phyloP scores from a whole-genome alignment of 768 basidiomycete species.

The Boletellus emodensis region DNA sequence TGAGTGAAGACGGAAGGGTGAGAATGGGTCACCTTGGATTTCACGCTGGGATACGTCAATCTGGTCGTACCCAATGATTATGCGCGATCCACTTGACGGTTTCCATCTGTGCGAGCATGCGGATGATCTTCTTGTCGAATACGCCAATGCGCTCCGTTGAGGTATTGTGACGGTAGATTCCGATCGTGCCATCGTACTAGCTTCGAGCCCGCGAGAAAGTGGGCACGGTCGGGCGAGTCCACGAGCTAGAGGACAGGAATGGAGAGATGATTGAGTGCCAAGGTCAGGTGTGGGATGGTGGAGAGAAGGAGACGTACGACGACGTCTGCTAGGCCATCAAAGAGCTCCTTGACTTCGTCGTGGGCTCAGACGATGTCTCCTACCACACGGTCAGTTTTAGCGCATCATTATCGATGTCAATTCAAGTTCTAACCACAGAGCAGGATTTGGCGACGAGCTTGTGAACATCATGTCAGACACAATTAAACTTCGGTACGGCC shows the following conservation, averaged over 20 bases:
- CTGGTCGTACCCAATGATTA: slow-evolving; percentile 91
- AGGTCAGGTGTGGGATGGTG: no score
- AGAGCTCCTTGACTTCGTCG: slow-evolving; percentile 61
- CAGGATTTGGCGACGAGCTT: slow-evolving; percentile 27
- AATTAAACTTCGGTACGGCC: neutral
- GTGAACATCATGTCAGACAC: no score
- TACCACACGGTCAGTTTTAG: slow-evolving; percentile 23
- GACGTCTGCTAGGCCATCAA: slow-evolving; percentile 67
- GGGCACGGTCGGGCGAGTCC: slow-evolving; percentile 58
- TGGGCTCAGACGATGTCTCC: slow-evolving; percentile 80
- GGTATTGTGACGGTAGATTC: slow-evolving; percentile 74
- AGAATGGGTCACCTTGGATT: slow-evolving; percentile 46
- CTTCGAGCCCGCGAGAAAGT: slow-evolving; percentile 62
- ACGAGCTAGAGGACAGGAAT: slow-evolving; percentile 42
- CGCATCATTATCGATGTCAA: neutral
- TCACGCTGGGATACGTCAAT: slow-evolving; percentile 76
- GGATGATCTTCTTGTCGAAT: slow-evolving; percentile 77
- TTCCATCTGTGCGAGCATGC: slow-evolving; percentile 48
- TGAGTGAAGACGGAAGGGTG: neutral
- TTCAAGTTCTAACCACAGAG: slow-evolving; percentile 28
- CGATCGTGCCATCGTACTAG: slow-evolving; percentile 64
- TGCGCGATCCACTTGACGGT: slow-evolving; percentile 84
- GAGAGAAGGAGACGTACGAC: slow-evolving; percentile 50
- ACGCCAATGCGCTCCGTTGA: slow-evolving; percentile 64
- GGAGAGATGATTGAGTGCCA: no score